phyloP scores from a whole-genome alignment of 129 eudicot genomes.

The Daucus carota region DH1_v3.0 NC_030384.2:33128001-33128500 shows the following conservation, averaged over 20 bases:
- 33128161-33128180: too few relatives aligned
- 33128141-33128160: too few relatives aligned
- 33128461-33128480: neutral
- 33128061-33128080: too few relatives aligned
- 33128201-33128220: neutral
- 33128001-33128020: too few relatives aligned
- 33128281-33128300: neutral
- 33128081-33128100: too few relatives aligned
- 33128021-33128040: too few relatives aligned
- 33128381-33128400: neutral
- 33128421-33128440: neutral
- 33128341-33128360: neutral
- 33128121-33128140: too few relatives aligned
- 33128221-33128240: neutral
- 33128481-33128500: neutral
- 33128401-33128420: neutral
- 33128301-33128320: neutral
- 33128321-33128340: neutral
- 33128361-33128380: neutral
- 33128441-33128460: neutral
- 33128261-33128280: neutral
- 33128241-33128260: neutral
- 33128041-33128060: too few relatives aligned
- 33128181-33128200: neutral
- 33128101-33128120: too few relatives aligned